Evolutionary conservation across 306 rosid species (phyloP).

Genomic region (Hippophae gyantsensis): DNA sequence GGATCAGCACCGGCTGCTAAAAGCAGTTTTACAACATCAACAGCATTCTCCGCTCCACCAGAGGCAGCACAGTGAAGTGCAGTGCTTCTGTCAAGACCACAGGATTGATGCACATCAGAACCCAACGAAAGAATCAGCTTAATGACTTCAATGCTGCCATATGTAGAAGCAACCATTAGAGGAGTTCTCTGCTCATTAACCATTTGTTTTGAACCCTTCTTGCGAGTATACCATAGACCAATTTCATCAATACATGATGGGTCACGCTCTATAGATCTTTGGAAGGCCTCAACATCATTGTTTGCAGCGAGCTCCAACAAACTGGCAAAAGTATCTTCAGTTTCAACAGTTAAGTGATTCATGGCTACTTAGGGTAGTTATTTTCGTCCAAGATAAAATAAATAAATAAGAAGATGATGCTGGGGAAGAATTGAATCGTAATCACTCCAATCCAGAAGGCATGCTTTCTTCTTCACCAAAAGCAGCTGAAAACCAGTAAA

Average conservation of each 20-base stretch:
- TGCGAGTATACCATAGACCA: conserved; percentile 81
- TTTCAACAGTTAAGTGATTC: conserved; percentile 67
- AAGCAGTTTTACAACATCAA: conserved; percentile 62
- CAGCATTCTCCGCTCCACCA: conserved; percentile 72
- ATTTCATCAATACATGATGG: conserved; percentile 66
- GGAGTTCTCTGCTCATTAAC: conserved; percentile 72
- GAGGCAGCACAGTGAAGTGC: conserved; percentile 94
- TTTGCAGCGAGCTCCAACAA: conserved; percentile 87
- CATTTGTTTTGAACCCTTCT: conserved; percentile 80
- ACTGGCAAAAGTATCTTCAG: conserved; percentile 68
- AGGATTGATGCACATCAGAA: conserved; percentile 46
- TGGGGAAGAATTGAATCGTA: conserved; percentile 21
- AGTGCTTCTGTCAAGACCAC: conserved; percentile 76
- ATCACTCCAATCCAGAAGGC: conserved; percentile 44
- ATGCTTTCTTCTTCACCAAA: conserved; percentile 38
- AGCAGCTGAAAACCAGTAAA: conserved; percentile 22
- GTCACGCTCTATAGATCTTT: conserved; percentile 49
- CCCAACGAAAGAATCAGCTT: conserved; percentile 52
- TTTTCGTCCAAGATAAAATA: conserved; percentile 10
- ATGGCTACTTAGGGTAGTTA: conserved; percentile 28
- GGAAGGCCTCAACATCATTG: conserved; percentile 62
- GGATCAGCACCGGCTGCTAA: conserved; percentile 79
- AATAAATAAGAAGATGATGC: background rate
- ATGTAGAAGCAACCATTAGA: conserved; percentile 88
- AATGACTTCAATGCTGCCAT: conserved; percentile 72